Evolutionary conservation across 139 green algal genomes (phyloP).

Genomic region (Chlorella sorokiniana): DNA sequence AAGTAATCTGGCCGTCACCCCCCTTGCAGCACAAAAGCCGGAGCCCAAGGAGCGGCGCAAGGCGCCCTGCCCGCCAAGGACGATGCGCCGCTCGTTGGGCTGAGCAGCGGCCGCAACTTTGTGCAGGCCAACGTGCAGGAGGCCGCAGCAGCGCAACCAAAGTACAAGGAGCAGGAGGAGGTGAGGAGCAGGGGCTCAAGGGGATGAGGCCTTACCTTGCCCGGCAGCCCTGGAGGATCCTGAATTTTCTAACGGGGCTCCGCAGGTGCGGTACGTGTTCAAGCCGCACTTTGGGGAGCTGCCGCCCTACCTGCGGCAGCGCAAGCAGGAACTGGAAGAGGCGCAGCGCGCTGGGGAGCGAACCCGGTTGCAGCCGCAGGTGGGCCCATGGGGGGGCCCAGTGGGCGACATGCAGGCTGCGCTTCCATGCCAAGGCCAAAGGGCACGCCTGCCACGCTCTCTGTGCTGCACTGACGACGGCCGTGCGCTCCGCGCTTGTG

Average conservation of each 20-base stretch:
- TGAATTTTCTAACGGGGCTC: not conserved
- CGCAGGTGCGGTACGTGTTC: constrained; percentile 50
- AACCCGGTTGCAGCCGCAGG: not conserved
- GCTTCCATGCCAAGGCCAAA: not conserved
- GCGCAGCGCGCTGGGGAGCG: constrained; percentile 37
- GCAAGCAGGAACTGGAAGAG: constrained; percentile 52
- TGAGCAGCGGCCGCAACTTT: constrained; percentile 82
- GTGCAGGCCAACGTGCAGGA: constrained; percentile 79
- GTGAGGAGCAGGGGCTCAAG: not conserved
- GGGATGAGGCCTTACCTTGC: not conserved
- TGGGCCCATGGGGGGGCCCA: not conserved
- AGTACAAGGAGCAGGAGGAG: constrained; percentile 25
- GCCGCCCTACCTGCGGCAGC: constrained; percentile 81
- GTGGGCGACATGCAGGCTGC: not conserved
- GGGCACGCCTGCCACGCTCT: not conserved
- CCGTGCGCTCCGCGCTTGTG: not conserved
- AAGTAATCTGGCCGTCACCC: too few relatives aligned
- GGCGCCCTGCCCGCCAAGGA: constrained; percentile 56
- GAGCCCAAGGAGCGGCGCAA: constrained; percentile 63
- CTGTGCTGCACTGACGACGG: not conserved
- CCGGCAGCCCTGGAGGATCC: not conserved
- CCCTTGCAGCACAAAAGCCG: constrained; percentile 44
- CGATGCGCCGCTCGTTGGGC: constrained; percentile 69
- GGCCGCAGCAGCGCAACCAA: constrained; percentile 16
- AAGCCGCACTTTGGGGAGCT: constrained; percentile 78